phyloP scores from a whole-genome alignment of 345 rosid genomes.

The Pistacia integerrima region DNA sequence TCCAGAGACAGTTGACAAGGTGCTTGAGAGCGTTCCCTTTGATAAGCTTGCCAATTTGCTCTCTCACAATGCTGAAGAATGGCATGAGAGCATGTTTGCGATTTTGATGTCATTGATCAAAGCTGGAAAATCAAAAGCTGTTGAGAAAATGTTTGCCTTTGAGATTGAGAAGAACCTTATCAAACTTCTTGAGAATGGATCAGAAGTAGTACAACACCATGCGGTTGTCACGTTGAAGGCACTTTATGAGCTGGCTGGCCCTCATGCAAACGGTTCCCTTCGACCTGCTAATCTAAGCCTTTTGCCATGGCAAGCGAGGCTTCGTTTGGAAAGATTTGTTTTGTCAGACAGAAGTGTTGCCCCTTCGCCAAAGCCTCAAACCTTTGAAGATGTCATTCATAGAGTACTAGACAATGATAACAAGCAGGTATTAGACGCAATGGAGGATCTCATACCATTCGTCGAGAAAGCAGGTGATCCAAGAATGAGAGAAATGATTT shows the following conservation, averaged over 20 bases:
- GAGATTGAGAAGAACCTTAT: slow-evolving; percentile 33
- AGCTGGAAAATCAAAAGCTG: slow-evolving; percentile 38
- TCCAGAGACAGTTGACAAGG: slow-evolving; percentile 28
- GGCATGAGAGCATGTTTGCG: slow-evolving; percentile 32
- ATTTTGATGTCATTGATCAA: slow-evolving; percentile 35
- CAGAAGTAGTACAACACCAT: slow-evolving; percentile 37
- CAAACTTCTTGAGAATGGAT: slow-evolving; percentile 27
- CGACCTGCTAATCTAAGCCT: slow-evolving; percentile 24
- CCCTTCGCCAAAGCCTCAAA: slow-evolving; percentile 16
- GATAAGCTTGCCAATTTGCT: slow-evolving; percentile 23
- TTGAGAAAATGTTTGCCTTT: slow-evolving; percentile 35
- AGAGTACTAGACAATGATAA: slow-evolving; percentile 19
- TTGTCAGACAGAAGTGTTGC: slow-evolving; percentile 16
- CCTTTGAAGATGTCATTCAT: slow-evolving; percentile 30
- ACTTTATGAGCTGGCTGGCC: slow-evolving; percentile 31
- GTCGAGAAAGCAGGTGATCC: slow-evolving; percentile 34
- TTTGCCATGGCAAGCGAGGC: slow-evolving; percentile 38
- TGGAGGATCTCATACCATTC: slow-evolving; percentile 39
- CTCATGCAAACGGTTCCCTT: slow-evolving; percentile 21
- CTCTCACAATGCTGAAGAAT: slow-evolving; percentile 23
- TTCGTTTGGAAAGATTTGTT: slow-evolving; percentile 27
- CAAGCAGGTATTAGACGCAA: slow-evolving; percentile 21
- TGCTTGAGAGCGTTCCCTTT: slow-evolving; percentile 32
- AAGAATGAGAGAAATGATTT: slow-evolving; percentile 27
- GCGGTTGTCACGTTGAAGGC: slow-evolving; percentile 35